phyloP scores from a whole-genome alignment of 2,329 filamentous ascomycete species.

The Botrytis aclada region DNA sequence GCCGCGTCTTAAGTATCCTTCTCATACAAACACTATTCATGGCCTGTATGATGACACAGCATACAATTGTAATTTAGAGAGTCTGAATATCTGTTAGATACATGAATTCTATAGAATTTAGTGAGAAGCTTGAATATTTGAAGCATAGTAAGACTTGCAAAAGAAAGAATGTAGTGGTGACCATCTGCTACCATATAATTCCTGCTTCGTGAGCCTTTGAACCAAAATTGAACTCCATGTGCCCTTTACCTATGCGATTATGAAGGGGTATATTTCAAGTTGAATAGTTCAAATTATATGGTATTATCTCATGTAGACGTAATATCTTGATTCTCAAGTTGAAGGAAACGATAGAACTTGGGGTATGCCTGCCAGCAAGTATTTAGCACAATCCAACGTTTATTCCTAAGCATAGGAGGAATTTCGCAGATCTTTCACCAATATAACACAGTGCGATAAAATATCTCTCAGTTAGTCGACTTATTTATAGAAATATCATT shows the following conservation, averaged over 20 bases:
- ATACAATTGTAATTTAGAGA: neutral
- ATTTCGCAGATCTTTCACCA: accelerated
- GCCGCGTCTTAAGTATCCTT: too few relatives aligned
- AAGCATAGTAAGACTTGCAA: neutral
- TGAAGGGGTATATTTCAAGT: neutral
- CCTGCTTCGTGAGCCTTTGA: neutral
- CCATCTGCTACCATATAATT: neutral
- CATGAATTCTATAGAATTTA: neutral
- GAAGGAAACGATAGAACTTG: neutral
- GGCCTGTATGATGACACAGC: neutral
- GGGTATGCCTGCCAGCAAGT: neutral
- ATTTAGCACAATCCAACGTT: neutral
- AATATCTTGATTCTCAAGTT: neutral
- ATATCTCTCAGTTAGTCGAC: neutral
- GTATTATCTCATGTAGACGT: neutral
- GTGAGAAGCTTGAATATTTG: neutral
- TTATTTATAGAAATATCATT: neutral
- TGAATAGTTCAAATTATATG: too few relatives aligned
- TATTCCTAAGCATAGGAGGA: neutral
- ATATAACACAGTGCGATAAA: too few relatives aligned
- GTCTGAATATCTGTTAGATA: accelerated
- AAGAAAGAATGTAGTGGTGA: neutral
- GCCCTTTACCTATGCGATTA: neutral
- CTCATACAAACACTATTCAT: too few relatives aligned
- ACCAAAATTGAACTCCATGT: neutral